Evolutionary conservation across 306 rosid species (phyloP).

Genomic region (Comarum palustre): DNA sequence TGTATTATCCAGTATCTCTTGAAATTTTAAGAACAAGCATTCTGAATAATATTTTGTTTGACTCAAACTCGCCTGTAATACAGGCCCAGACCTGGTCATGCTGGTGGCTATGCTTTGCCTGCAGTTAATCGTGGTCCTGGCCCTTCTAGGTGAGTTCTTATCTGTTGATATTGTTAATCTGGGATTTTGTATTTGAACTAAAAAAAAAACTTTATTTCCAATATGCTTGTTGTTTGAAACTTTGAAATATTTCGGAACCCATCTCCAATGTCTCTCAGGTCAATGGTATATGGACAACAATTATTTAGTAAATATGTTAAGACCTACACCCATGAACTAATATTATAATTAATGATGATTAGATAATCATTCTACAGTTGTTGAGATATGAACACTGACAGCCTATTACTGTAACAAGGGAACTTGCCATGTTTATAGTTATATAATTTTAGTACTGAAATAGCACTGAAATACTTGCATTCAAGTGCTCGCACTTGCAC

Average conservation of each 20-base stretch:
- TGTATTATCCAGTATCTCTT: not conserved
- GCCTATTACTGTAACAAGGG: not conserved
- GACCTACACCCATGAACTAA: not conserved
- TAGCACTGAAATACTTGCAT: not conserved
- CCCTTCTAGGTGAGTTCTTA: slow-evolving; percentile 39
- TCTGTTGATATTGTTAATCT: not conserved
- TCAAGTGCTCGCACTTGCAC: not conserved
- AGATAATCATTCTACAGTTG: not conserved
- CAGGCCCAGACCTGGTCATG: slow-evolving; percentile 62
- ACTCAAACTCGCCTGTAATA: slow-evolving; percentile 24
- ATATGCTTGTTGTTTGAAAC: not conserved
- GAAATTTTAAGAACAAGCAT: not conserved
- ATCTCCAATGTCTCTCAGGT: not conserved
- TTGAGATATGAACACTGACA: not conserved
- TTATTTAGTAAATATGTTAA: not conserved
- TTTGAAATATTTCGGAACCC: not conserved
- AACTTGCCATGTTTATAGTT: not conserved
- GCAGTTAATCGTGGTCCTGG: slow-evolving; percentile 50
- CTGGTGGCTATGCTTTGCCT: slow-evolving; percentile 44
- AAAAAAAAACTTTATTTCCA: not conserved
- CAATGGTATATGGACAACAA: not conserved
- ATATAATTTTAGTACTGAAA: not conserved
- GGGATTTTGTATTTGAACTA: not conserved
- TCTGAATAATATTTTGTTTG: not conserved
- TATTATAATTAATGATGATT: not conserved